Evolutionary conservation across 768 basidiomycete genomes (phyloP).

Genomic region (Galerina sulciceps): DNA sequence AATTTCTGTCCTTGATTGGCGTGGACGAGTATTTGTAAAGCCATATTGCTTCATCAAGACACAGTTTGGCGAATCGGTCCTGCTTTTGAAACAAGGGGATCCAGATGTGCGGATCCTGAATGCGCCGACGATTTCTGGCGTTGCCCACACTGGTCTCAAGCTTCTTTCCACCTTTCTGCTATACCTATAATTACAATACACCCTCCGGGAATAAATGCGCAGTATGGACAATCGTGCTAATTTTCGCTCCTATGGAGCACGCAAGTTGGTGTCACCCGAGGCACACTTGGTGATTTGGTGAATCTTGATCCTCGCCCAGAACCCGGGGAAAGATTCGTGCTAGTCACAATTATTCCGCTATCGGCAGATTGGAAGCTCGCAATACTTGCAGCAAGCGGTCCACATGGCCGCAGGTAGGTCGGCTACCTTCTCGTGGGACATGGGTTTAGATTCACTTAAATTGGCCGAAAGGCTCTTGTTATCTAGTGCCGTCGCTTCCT

Average conservation of each 20-base stretch:
- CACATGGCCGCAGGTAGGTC: conserved; percentile 9
- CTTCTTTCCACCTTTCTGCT: too few relatives aligned
- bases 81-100: too few relatives aligned
- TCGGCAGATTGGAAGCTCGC: neutral
- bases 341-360: conserved; percentile 2
- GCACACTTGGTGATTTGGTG: neutral
- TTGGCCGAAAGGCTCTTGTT: conserved; percentile 6
- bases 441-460: neutral
- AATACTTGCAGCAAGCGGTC: conserved; percentile 1
- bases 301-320: neutral
- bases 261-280: neutral
- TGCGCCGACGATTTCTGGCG: too few relatives aligned
- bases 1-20: too few relatives aligned
- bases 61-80: too few relatives aligned
- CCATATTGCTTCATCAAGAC: too few relatives aligned
- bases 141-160: too few relatives aligned
- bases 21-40: too few relatives aligned
- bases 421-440: conserved; percentile 15
- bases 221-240: neutral
- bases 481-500: neutral
- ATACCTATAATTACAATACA: too few relatives aligned
- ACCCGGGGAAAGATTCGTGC: conserved; percentile 3
- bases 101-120: too few relatives aligned
- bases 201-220: neutral
- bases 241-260: neutral